A percentile compares a stretch with the other conserved stretches of the same genome.
Evolutionary conservation across 345 rosid genomes (phyloP).

Genomic region (Clausena lansium): DNA sequence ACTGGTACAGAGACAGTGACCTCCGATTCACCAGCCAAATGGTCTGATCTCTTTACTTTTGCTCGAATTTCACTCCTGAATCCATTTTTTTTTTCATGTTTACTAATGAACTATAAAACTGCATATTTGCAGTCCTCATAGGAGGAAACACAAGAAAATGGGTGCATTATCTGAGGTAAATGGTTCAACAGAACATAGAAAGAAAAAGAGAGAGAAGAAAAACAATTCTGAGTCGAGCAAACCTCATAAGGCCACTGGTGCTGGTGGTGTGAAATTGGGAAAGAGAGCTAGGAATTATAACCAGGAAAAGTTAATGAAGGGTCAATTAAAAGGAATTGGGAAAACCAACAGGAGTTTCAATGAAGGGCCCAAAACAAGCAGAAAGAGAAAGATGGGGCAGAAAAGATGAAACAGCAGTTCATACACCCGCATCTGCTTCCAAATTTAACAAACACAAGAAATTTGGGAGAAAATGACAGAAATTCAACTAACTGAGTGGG

Average conservation of each 20-base stretch:
- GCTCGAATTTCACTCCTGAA: neutral
- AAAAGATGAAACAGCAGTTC: neutral
- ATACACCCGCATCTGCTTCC: conserved; percentile 13
- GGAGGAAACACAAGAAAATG: conserved; percentile 22
- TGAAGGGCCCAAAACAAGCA: conserved; percentile 3
- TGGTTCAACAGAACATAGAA: conserved; percentile 17
- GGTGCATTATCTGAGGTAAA: conserved; percentile 1
- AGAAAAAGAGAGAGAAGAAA: conserved; percentile 18
- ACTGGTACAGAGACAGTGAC: conserved; percentile 11
- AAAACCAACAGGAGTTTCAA: conserved; percentile 15
- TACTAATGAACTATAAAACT: conserved; percentile 5
- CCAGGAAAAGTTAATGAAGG: conserved; percentile 13
- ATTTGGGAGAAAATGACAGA: conserved; percentile 16
- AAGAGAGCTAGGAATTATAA: conserved; percentile 10
- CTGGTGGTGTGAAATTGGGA: conserved; percentile 17
- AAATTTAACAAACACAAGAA: conserved; percentile 13
- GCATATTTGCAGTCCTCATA: conserved; percentile 19
- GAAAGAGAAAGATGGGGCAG: conserved; percentile 23
- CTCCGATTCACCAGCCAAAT: conserved; percentile 18
- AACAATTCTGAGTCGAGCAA: neutral
- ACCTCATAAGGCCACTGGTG: conserved; percentile 2
- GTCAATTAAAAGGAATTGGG: conserved; percentile 10
- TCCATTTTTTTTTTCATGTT: neutral
- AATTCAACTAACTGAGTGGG: neutral
- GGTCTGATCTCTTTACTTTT: conserved; percentile 22